Evolutionary conservation across 495 filamentous ascomycete genomes (phyloP).

Genomic region (Trichoderma erinaceum): DNA sequence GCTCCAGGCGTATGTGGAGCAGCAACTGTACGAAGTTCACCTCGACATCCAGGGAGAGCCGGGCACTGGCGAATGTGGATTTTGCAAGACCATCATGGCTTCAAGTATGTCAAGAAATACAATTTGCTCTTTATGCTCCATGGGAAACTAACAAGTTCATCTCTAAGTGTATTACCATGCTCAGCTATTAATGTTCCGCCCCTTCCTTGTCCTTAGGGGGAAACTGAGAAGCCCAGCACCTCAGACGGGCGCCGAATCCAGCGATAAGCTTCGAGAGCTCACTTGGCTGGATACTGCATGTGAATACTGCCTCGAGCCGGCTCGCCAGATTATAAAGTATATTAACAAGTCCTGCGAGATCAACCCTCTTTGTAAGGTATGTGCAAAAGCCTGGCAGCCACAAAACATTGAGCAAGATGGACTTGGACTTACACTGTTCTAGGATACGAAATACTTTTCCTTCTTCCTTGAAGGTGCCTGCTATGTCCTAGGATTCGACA

Average conservation of each 20-base stretch:
- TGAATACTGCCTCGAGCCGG: slow-evolving; percentile 1
- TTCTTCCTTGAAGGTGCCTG: slow-evolving; percentile 11
- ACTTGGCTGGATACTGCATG: slow-evolving; percentile 1
- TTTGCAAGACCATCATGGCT: slow-evolving; percentile 11
- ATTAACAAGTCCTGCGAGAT: slow-evolving; percentile 11
- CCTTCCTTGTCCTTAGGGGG: background rate
- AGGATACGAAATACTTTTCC: slow-evolving; percentile 2
- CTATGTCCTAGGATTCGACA: slow-evolving; percentile 8
- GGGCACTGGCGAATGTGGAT: background rate
- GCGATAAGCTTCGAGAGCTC: slow-evolving; percentile 3
- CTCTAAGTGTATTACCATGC: background rate
- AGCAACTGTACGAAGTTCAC: background rate
- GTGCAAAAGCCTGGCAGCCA: background rate
- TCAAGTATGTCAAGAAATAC: background rate
- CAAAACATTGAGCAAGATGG: background rate
- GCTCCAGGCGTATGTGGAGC: background rate
- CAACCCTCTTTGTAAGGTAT: background rate
- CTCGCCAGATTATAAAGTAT: slow-evolving; percentile 2
- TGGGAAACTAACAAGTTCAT: background rate
- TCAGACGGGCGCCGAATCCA: background rate
- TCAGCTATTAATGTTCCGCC: slow-evolving; percentile 4
- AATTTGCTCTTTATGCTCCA: background rate
- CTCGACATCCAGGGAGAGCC: slow-evolving; percentile 4
- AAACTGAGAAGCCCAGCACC: background rate
- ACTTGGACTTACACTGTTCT: background rate